Percentiles rank a stretch among this genome's conserved stretches.
phyloP scores from a whole-genome alignment of 1,139 yeast species.

The Magnusiomyces fungicola region DNA sequence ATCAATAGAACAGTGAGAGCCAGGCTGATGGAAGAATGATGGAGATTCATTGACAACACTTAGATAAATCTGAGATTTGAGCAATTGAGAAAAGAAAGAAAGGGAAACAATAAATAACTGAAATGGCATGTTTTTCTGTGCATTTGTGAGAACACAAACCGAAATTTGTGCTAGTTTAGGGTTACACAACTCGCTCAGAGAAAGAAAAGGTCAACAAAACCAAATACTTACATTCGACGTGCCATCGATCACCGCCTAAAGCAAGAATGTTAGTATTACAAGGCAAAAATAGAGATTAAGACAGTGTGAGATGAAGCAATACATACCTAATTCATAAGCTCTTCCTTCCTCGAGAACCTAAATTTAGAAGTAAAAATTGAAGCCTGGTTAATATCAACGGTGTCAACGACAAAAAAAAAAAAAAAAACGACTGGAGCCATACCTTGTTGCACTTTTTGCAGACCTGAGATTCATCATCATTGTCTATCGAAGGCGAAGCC shows the following conservation, averaged over 20 bases:
- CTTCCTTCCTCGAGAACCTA: slow-evolving; percentile 36
- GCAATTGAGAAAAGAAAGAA: no score
- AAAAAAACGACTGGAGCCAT: slow-evolving; percentile 9
- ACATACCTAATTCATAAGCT: slow-evolving; percentile 36
- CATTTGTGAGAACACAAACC: no score
- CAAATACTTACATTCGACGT: slow-evolving; percentile 57
- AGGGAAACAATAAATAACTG: no score
- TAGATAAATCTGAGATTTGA: no score
- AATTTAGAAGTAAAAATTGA: neutral
- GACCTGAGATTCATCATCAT: slow-evolving; percentile 28
- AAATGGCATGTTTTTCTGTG: no score
- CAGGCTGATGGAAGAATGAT: no score
- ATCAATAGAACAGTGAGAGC: no score
- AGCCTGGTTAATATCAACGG: neutral
- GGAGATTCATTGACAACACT: no score
- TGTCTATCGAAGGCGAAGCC: slow-evolving; percentile 12
- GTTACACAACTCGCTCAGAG: no score
- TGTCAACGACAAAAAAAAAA: neutral
- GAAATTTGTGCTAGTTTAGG: no score
- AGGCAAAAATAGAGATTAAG: neutral
- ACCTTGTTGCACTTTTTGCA: slow-evolving; percentile 33
- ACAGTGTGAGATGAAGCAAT: no score
- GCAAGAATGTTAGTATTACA: slow-evolving; percentile 13
- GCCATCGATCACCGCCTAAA: slow-evolving; percentile 91
- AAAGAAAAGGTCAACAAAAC: slow-evolving; percentile 5